phyloP scores from a whole-genome alignment of 345 rosid genomes.

The Corchorus olitorius region DNA sequence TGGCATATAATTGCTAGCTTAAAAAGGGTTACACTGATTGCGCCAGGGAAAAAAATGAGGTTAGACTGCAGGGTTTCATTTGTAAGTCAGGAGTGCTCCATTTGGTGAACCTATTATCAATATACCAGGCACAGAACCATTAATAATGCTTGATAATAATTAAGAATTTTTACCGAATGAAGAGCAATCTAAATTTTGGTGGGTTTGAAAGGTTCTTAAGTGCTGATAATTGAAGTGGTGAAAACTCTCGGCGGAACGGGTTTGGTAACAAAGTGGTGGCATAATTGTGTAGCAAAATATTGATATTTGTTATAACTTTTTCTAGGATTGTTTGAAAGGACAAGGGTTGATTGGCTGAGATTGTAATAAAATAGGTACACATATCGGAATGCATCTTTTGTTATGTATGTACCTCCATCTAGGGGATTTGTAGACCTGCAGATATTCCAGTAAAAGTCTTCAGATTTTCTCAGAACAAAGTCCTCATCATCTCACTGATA shows the following conservation, averaged over 20 bases:
- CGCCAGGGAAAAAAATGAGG: too few relatives aligned
- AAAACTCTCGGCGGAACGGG: neutral
- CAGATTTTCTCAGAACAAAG: conserved; percentile 4
- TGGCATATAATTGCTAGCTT: neutral
- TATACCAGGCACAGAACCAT: neutral
- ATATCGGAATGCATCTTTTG: neutral
- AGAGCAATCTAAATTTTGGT: neutral
- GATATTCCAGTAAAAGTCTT: neutral
- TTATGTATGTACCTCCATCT: neutral
- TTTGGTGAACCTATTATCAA: neutral
- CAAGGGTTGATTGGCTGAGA: neutral
- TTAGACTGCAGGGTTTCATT: neutral
- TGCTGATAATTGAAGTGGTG: neutral
- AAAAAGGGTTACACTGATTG: neutral
- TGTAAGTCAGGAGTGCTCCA: neutral
- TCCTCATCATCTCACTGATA: neutral
- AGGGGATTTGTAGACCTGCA: neutral
- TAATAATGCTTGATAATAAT: neutral
- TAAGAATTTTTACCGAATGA: neutral
- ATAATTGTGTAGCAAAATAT: neutral
- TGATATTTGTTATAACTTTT: neutral
- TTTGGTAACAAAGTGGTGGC: neutral
- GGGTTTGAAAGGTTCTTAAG: neutral
- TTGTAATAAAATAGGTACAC: neutral
- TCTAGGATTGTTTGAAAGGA: neutral